Base-by-base conservation (phyloP, 2,329 filamentous ascomycete genomes). In the Lanzia echinophila region DNA sequence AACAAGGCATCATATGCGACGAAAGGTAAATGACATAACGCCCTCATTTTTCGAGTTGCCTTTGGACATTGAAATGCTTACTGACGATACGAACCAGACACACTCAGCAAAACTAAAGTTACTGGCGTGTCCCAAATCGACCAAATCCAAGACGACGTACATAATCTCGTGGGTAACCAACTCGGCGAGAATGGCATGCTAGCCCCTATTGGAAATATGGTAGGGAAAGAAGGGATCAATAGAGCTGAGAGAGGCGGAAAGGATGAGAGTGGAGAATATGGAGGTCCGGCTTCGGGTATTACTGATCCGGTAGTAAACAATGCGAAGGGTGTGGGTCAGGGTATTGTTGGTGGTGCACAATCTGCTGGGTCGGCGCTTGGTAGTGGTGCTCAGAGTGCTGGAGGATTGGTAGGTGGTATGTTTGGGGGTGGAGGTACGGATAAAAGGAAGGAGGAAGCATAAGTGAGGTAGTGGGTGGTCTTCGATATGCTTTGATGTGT, bases 1-100 rank as follows among this genome's bases (percentile, higher is more conserved):
- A 90, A 90, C 76, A 88, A 90, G 71, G 79, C 84, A 5, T 84
- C 79, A 66, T 89, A 89, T 64, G 74, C 81, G 6, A 77, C 84
- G 1, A 88, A 85, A 70, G 78, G 86, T 87, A 68, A 33, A 72
- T 32, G 11, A 13, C 19, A 17, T 17, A n/a, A 45, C 15, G 20
- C 17, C 36, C 32, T 10, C n/a, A 12, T 28, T 31, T 19, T 48
- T 12, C 33, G 22, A n/a, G 19, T 24, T 33, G 38, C 19, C 31
- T 45, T 36, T 34, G 28, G 22, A 13, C 6, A 17, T 19, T 24
- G 19, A 1, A 15, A 53, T n/a, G n/a, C n/a, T n/a, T n/a, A n/a
- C n/a, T n/a, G n/a, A n/a, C n/a, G n/a, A n/a, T n/a, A n/a, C n/a
- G n/a, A n/a, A n/a, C n/a, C 62, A 87, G 84, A 87, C 56, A 76